Evolutionary conservation across 176 grass and related monocot genomes (phyloP), one percentile per base, ranked within the genome.

Genomic region (Aegilops sharonensis): DNA sequence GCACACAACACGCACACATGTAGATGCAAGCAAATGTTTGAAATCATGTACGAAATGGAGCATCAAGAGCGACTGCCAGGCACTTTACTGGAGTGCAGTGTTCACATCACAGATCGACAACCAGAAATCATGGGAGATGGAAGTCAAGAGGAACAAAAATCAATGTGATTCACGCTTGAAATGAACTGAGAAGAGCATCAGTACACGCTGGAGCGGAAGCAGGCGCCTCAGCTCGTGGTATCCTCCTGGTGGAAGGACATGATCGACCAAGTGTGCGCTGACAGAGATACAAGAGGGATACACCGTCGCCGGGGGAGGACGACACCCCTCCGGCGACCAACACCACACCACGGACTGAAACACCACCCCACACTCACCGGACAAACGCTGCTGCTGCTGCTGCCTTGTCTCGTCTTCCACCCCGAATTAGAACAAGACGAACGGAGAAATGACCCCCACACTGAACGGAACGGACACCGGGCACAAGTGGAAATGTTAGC

Each of bases 201-300:
- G 54, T 63, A 65, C 21, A 48, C 25, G 59, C 43, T 14, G 12
- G 27, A 14, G 64, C 64, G 6, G 45, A 7, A 2, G 40, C 3
- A 39, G 47, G 7, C 32, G 47, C 17, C 23, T 64, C 68, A 11
- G 34, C 45, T 3, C 30, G 32, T 27, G 12, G 13, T 57, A 13
- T 43, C 67, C 24, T 42, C 45, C 14, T 15, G 21, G 23, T 2
- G 36, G 59, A 78, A 64, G 76, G 32, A 64, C 79, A 83, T 5
- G 6, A 91, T 87, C 60, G 67, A 84, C 75, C 80, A 87, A 68
- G 76, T 80, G 81, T 43, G 77, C 52, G 66, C 24, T 56, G 64
- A 79, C 66, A 79, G 85, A 87, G 68, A 91, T 79, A 87, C 85
- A 68, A 68, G 20, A 23, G 67, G 24, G 85, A 84, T 91, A 88